Evolutionary conservation across 306 rosid genomes (phyloP), one percentile per base, ranked within the genome.

Genomic region (Adenanthera pavonina): DNA sequence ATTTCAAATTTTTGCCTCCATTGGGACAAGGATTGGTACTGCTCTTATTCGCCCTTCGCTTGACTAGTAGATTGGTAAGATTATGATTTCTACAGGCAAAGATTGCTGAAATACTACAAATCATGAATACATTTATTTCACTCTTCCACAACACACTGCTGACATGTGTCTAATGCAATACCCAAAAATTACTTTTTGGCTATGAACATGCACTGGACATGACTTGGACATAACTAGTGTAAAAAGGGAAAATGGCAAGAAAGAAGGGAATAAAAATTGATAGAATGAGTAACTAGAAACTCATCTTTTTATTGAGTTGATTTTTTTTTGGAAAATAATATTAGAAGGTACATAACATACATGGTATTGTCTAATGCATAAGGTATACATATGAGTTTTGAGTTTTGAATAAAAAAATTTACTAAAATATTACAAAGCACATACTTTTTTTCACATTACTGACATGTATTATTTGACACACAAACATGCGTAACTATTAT

Each of bases 11-110:
- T 93, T 92, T 81, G 93, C 96, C 77, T 87, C 99, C 19, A 78
- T 93, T 69, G 99, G 96, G 76, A 96, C 94, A 2, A 98, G 92
- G 10, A 86, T 93, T 33, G 96, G 98, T 38, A 96, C 99, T 81
- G 41, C 86, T 9, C 83, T 92, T 65, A 35, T 89, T 30, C 88
- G 87, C 72, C 99, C 99, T 40, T 87, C 92, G 6, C 0, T 48
- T 14, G 99, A 98, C 78, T 96, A 90, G 76, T 92, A 97, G 94
- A 78, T 92, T 3, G 98, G 99, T 95, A 89, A 87, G 91, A 69
- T 44, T 77, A 68, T 74, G 25, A 14, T 36, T 17, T 76, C 0
- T 16, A 11, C 52, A 75, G 20, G 35, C 57, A 48, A 11, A 40
- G 47, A 70, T 56, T 78, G 30, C 36, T 46, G 30, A 17, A 25